Conservation (phyloP, 768 basidiomycete genomes). For the Lyophyllum semitale region DNA sequence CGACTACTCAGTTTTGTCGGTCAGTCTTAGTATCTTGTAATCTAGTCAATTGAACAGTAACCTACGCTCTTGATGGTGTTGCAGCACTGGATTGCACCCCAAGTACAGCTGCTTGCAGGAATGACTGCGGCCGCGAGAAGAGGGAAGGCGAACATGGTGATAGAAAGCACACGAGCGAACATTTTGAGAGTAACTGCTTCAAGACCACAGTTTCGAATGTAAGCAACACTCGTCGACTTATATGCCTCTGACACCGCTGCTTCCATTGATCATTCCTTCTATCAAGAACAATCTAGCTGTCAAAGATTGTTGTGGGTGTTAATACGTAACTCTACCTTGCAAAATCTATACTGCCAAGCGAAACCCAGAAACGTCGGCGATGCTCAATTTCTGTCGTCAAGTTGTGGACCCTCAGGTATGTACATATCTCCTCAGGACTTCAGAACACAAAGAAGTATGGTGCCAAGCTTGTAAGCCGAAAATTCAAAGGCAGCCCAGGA, state of each 20-base stretch:
- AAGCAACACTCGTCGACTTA: background rate
- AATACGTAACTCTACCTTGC: too few relatives aligned
- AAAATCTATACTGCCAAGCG: too few relatives aligned
- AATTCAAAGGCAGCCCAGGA: too few relatives aligned
- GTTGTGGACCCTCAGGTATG: too few relatives aligned
- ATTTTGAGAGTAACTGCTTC: constrained; percentile 12
- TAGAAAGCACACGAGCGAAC: constrained; percentile 27
- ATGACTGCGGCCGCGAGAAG: constrained; percentile 27
- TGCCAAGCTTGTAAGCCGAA: too few relatives aligned
- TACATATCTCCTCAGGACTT: too few relatives aligned
- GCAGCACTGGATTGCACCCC: constrained; percentile 32
- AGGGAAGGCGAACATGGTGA: constrained; percentile 27
- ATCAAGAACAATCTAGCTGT: background rate
- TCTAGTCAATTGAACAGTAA: background rate
- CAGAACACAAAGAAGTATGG: too few relatives aligned
- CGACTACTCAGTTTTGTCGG: background rate
- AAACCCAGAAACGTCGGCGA: too few relatives aligned
- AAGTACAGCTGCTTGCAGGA: constrained; percentile 26
- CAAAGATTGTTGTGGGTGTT: background rate
- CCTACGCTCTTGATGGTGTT: constrained; percentile 21
- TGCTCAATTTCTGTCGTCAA: too few relatives aligned
- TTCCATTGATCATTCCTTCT: background rate
- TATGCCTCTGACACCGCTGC: background rate
- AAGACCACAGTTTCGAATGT: background rate
- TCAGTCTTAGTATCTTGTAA: background rate